phyloP scores from a whole-genome alignment of 2,329 filamentous ascomycete species.

The Clathrospora elynae region DNA sequence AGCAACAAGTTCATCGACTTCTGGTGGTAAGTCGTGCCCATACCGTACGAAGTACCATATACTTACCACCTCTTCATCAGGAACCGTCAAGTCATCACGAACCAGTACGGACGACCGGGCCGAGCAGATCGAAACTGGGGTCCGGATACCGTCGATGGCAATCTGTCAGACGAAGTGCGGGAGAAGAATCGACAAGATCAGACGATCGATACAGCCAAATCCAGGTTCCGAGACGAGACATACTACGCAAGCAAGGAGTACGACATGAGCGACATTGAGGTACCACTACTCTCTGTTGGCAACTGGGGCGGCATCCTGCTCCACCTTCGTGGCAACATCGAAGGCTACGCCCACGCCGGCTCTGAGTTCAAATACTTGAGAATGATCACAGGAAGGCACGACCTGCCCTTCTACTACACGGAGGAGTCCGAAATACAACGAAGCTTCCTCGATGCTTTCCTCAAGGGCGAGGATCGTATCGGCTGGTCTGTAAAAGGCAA shows the following conservation, averaged over 20 bases:
- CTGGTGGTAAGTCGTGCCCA: conserved; percentile 57
- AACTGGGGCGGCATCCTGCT: conserved; percentile 75
- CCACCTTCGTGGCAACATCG: conserved; percentile 70
- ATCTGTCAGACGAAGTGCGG: conserved; percentile 60
- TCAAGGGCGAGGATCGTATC: conserved; percentile 67
- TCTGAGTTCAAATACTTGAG: conserved; percentile 71
- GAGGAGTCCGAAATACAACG: conserved; percentile 71
- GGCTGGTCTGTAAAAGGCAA: conserved; percentile 66
- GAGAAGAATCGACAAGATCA: conserved; percentile 53
- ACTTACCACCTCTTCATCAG: conserved; percentile 38
- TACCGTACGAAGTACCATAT: not conserved
- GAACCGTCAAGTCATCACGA: conserved; percentile 68
- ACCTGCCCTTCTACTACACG: conserved; percentile 73
- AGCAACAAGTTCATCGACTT: conserved; percentile 52
- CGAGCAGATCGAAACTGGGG: conserved; percentile 60
- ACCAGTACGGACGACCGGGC: conserved; percentile 68
- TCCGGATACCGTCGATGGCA: conserved; percentile 63
- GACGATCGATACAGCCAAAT: conserved; percentile 43
- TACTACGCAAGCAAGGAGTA: conserved; percentile 72
- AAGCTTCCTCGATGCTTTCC: conserved; percentile 72
- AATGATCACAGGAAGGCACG: conserved; percentile 72
- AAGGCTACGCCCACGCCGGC: conserved; percentile 67
- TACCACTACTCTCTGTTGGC: conserved; percentile 68
- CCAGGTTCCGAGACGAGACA: conserved; percentile 64
- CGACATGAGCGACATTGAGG: conserved; percentile 67